A percentile compares a stretch with the other conserved stretches of the same genome.
phyloP scores from a whole-genome alignment of 345 rosid genomes.

The Euclidium syriacum region DNA sequence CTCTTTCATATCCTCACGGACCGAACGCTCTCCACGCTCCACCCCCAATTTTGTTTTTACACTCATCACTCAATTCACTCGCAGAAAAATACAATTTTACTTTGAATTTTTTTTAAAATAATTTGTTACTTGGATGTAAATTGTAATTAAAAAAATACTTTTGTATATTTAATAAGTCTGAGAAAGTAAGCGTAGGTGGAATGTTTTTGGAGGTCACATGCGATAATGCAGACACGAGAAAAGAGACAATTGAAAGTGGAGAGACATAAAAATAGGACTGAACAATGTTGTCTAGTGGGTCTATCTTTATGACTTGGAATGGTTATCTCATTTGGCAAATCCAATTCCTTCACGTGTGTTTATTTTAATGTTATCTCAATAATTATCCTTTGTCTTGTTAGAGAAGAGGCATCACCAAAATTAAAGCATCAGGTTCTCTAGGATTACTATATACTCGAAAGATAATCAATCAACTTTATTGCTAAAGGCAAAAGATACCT shows the following conservation, averaged over 20 bases:
- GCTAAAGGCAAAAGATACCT: background rate
- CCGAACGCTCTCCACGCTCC: background rate
- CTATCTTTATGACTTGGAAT: background rate
- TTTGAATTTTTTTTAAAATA: background rate
- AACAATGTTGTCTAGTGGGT: background rate
- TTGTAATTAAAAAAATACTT: no score
- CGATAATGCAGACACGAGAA: conserved; percentile 6
- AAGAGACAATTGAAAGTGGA: conserved; percentile 13
- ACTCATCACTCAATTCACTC: background rate
- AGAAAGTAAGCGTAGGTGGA: conserved; percentile 1
- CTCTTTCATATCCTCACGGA: conserved; percentile 23
- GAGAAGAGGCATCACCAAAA: background rate
- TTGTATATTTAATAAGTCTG: background rate
- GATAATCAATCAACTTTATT: background rate
- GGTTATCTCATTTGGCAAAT: conserved; percentile 13
- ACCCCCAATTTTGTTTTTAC: background rate
- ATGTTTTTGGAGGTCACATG: conserved; percentile 27
- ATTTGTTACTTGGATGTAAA: background rate
- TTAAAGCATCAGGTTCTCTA: background rate
- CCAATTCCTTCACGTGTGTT: conserved; percentile 20
- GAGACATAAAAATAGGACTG: background rate
- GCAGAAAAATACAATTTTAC: background rate
- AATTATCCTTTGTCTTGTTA: conserved; percentile 9
- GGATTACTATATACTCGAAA: background rate
- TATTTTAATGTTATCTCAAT: background rate